phyloP scores from a whole-genome alignment of 495 filamentous ascomycete genomes.

The Podospora pseudopauciseta region DNA sequence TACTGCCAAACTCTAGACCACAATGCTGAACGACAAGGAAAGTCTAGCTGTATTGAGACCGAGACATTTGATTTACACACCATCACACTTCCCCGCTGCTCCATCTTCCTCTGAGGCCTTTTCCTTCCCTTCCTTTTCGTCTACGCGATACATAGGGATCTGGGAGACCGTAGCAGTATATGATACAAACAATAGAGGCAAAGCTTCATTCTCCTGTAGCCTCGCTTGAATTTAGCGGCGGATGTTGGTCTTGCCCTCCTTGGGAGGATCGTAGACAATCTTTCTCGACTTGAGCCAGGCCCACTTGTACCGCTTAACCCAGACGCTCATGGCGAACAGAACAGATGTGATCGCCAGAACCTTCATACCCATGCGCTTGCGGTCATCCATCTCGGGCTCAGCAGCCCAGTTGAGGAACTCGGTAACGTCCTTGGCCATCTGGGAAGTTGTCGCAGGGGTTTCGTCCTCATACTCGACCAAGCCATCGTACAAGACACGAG shows the following conservation, averaged over 20 bases:
- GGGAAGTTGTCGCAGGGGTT: slow-evolving; percentile 87
- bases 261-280: slow-evolving; percentile 81
- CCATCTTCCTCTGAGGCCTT: slow-evolving; percentile 13
- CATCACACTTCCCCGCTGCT: slow-evolving; percentile 15
- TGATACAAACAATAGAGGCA: slow-evolving; percentile 42
- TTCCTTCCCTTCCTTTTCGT: slow-evolving; percentile 30
- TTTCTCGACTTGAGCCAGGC: slow-evolving; percentile 89
- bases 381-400: slow-evolving; percentile 97
- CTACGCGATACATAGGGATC: slow-evolving; percentile 36
- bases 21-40: slow-evolving; percentile 14
- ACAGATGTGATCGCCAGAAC: slow-evolving; percentile 71
- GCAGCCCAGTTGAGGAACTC: slow-evolving; percentile 99
- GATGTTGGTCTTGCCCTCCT: slow-evolving; percentile 32
- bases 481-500: slow-evolving; percentile 94
- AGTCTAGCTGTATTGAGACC: slow-evolving; percentile 36
- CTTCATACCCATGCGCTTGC: slow-evolving; percentile 99
- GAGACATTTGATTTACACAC: slow-evolving; percentile 40
- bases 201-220: slow-evolving; percentile 16
- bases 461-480: slow-evolving; percentile 98
- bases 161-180: slow-evolving; percentile 39
- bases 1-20: not conserved
- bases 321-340: slow-evolving; percentile 82
- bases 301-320: slow-evolving; percentile 99
- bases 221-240: slow-evolving; percentile 31
- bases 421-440: slow-evolving; percentile 99